Percentiles rank a stretch among this genome's conserved stretches.
Conservation (phyloP, 495 filamentous ascomycete species). For the Platismatia glauca region DNA sequence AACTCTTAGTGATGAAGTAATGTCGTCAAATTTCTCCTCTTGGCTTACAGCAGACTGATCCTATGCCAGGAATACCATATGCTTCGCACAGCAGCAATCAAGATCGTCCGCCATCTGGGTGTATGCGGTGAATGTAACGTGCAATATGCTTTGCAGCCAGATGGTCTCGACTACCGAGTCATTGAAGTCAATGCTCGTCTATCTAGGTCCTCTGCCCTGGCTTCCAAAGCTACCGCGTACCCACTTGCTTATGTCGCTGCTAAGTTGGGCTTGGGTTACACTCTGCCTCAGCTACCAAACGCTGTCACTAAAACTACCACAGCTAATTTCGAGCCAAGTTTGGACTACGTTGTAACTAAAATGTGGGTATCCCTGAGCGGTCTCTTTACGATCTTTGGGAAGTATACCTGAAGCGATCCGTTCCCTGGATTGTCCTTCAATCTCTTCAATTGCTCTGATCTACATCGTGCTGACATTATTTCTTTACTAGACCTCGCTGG, state of each 20-base stretch:
- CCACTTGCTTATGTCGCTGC: slow-evolving; percentile 93
- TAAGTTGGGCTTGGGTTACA: slow-evolving; percentile 94
- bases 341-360: slow-evolving; percentile 97
- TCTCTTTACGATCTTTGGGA: background rate
- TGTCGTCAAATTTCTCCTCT: too few relatives aligned
- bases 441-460: background rate
- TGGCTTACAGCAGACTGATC: background rate
- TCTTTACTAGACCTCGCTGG: slow-evolving; percentile 57
- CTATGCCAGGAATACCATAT: slow-evolving; percentile 72
- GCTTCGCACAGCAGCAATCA: slow-evolving; percentile 91
- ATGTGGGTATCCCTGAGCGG: slow-evolving; percentile 37
- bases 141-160: slow-evolving; percentile 91
- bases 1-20: slow-evolving; percentile 76
- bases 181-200: slow-evolving; percentile 98
- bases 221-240: slow-evolving; percentile 95
- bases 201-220: slow-evolving; percentile 86
- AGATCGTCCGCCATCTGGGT: slow-evolving; percentile 90
- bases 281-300: slow-evolving; percentile 87
- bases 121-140: slow-evolving; percentile 98
- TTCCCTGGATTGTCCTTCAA: background rate
- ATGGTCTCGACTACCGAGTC: slow-evolving; percentile 91
- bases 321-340: slow-evolving; percentile 94
- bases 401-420: background rate
- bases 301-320: slow-evolving; percentile 97
- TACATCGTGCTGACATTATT: background rate